Percentiles rank a stretch among this genome's conserved stretches.
Conservation (phyloP, 148 eudicot genomes). For the Rhododendron henanense region DNA sequence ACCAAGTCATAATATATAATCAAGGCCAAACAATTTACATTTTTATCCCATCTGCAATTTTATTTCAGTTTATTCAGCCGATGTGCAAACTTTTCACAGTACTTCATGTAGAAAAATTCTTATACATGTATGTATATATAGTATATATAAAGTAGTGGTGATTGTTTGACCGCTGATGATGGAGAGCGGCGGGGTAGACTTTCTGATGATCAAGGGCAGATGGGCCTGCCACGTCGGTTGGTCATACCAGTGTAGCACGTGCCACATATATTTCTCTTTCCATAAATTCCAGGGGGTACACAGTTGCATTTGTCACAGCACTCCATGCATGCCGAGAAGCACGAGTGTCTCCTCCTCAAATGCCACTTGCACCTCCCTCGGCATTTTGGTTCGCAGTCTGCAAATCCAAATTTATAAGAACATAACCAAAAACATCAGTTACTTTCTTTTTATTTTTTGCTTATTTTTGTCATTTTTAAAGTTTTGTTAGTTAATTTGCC, state of each 20-base stretch:
- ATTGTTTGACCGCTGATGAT: not conserved
- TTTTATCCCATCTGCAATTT: not conserved
- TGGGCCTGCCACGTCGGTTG: constrained; percentile 46
- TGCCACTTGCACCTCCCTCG: constrained; percentile 46
- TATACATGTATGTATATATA: not conserved
- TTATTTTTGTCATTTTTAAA: too few species aligned
- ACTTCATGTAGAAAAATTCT: not conserved
- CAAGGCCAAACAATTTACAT: not conserved
- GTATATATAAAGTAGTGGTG: not conserved
- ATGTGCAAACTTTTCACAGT: not conserved
- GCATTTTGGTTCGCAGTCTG: constrained; percentile 56
- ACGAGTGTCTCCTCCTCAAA: constrained; percentile 32
- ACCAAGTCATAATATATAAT: not conserved
- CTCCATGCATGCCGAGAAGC: constrained; percentile 56
- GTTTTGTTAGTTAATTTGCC: too few species aligned
- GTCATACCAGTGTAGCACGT: constrained; percentile 66
- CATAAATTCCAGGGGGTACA: constrained; percentile 72
- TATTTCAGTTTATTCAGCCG: not conserved
- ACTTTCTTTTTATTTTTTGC: too few species aligned
- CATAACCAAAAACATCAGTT: not conserved
- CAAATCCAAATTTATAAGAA: not conserved
- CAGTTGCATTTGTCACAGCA: constrained; percentile 75
- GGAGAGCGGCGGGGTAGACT: too few species aligned
- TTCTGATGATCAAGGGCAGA: constrained; percentile 48
- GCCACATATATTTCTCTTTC: constrained; percentile 56